Evolutionary conservation across 257 asterid species (phyloP), one percentile per base, ranked within the genome.

Genomic region (Dorcoceras hygrometricum): DNA sequence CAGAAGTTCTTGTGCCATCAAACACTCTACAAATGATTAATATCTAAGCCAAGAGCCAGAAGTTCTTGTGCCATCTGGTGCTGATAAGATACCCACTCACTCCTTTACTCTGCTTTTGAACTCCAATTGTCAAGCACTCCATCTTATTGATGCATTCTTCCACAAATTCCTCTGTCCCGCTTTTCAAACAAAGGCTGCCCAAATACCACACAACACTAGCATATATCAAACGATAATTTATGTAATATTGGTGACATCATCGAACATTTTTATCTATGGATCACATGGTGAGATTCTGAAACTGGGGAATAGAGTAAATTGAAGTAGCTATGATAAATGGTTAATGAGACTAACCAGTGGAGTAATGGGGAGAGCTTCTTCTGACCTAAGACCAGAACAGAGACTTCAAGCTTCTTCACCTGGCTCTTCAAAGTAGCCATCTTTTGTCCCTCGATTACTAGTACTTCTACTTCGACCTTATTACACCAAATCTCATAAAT

Each of bases 391-490:
- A 92, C 89, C 18, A 92, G 82, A 57, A 92, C 98, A 76, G 95
- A 86, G 9, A 92, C 97, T 72, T 89, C 96, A 8, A 89, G 96
- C 81, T 87, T 92, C 86, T 87, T 86, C 50, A 92, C 98, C 63
- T 92, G 98, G 83, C 86, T 87, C 81, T 84, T 79, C 12, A 89
- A 85, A 6, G 95, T 89, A n/a, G 73, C 88, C 86, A 89, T 71
- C 67, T 76, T 87, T 70, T 93, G 93, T 11, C 98, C 98, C 80
- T 87, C 87, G 29, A 92, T 76, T 20, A 89, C 95, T 11, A 92
- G 71, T 75, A 97, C 96, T 74, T 92, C 98, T 43, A 92, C 93
- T 69, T 92, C 97, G 72, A 89, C 98, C 98, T 88, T 46, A 65
- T 23, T 12, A 43, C 57, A 39, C 1, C 14, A 27, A 66, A n/a